phyloP scores from a whole-genome alignment of 2,329 filamentous ascomycete genomes.

The Diplodia scrobiculata region DNA sequence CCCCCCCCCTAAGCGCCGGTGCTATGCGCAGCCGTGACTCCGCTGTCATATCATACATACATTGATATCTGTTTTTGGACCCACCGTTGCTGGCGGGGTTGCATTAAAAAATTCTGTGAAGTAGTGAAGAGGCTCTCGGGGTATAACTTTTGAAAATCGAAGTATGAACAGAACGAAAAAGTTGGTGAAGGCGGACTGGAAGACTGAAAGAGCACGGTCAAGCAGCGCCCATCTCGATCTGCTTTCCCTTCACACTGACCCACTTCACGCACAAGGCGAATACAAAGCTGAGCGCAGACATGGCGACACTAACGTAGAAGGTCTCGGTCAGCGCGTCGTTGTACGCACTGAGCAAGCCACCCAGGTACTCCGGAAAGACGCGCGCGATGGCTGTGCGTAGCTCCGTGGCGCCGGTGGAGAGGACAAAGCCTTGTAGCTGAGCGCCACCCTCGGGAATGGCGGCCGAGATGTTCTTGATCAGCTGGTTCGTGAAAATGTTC shows the following conservation, averaged over 20 bases:
- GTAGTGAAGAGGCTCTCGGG: neutral
- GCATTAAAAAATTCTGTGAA: neutral
- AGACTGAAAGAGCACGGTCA: neutral
- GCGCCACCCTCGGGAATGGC: conserved; percentile 41
- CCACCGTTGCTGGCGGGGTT: neutral
- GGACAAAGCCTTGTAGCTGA: conserved; percentile 39
- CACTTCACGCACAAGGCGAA: conserved; percentile 63
- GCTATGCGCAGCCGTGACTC: neutral
- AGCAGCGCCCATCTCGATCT: conserved; percentile 31
- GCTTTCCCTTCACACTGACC: conserved; percentile 65
- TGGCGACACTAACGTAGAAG: conserved; percentile 62
- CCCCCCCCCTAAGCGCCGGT: conserved; percentile 1
- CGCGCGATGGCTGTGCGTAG: conserved; percentile 57
- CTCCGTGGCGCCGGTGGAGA: conserved; percentile 59
- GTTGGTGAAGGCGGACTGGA: neutral
- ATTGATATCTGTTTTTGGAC: neutral
- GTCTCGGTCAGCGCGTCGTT: conserved; percentile 61
- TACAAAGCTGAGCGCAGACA: conserved; percentile 57
- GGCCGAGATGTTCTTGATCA: conserved; percentile 50
- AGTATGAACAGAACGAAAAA: neutral
- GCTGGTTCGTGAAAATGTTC: conserved; percentile 55
- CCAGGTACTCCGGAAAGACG: conserved; percentile 47
- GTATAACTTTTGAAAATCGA: neutral
- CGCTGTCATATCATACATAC: neutral
- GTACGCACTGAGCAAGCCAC: conserved; percentile 63